These are phyloP conservation scores for Rhizopus microsporus DNA, from an alignment of 371 early-diverging fungal species.

Conservation along the genomic window DNA sequence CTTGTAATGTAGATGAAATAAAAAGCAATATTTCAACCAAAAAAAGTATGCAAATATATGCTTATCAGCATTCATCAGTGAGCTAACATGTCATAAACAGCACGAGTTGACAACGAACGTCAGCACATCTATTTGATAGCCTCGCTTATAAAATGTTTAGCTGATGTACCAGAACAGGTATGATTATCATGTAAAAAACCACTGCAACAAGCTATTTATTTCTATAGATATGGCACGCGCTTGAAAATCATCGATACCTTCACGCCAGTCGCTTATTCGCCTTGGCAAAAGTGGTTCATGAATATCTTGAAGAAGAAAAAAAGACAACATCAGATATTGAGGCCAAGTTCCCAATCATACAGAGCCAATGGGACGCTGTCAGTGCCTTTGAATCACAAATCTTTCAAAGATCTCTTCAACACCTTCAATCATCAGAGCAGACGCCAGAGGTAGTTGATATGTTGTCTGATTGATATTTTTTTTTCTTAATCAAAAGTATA, in stretches of 20 bases:
- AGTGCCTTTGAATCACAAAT: conserved; percentile 76
- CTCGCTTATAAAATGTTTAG: conserved; percentile 80
- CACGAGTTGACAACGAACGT: conserved; percentile 54
- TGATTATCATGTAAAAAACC: not conserved
- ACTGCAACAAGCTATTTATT: not conserved
- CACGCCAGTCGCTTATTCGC: conserved; percentile 72
- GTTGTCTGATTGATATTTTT: not conserved
- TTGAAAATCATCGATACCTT: conserved; percentile 71
- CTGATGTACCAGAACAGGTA: conserved; percentile 86
- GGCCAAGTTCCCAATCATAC: conserved; percentile 78
- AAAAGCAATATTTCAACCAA: conserved; percentile 29
- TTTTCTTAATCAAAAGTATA: conserved; percentile 14
- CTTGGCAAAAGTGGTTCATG: conserved; percentile 67
- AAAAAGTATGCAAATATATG: conserved; percentile 7
- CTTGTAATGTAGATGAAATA: conserved; percentile 60
- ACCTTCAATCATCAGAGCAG: conserved; percentile 50
- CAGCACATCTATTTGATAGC: conserved; percentile 67
- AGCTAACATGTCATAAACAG: conserved; percentile 3
- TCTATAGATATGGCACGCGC: conserved; percentile 72
- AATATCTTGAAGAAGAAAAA: conserved; percentile 56
- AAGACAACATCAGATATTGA: conserved; percentile 37
- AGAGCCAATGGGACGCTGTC: conserved; percentile 86
- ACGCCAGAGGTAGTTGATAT: conserved; percentile 47
- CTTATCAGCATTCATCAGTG: not conserved
- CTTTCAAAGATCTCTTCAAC: conserved; percentile 57